Conservation (phyloP, 192 early-diverging fungal genomes). For the Phycomyces blakesleeanus region DNA sequence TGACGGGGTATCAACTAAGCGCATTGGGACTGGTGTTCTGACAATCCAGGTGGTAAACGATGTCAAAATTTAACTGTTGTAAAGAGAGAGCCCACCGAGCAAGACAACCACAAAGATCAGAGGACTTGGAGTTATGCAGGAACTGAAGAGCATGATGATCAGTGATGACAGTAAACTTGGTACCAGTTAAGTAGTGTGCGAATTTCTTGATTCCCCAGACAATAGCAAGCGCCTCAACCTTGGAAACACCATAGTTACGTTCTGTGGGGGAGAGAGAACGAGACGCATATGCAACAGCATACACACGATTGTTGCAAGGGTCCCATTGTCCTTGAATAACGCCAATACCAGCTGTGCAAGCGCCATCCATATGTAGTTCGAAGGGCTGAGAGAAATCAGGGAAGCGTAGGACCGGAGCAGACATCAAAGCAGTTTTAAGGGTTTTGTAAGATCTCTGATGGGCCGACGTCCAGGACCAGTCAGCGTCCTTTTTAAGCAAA, state of each 20-base stretch:
- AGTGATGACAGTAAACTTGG: constrained; percentile 1
- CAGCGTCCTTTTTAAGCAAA: constrained; percentile 11
- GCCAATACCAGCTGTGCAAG: constrained; percentile 9
- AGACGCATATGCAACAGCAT: not conserved
- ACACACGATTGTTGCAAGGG: not conserved
- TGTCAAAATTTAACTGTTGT: not conserved
- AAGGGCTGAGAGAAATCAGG: constrained; percentile 3
- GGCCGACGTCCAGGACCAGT: not conserved
- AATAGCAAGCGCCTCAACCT: not conserved
- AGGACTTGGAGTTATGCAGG: not conserved
- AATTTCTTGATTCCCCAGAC: constrained; percentile 1
- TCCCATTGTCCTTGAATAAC: not conserved
- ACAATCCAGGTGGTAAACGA: not conserved
- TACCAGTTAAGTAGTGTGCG: not conserved
- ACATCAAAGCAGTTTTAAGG: not conserved
- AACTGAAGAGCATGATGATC: not conserved
- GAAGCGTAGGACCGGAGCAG: constrained; percentile 6
- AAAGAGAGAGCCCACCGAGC: not conserved
- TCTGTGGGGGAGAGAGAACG: not conserved
- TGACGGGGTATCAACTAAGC: not conserved
- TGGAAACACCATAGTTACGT: constrained; percentile 2
- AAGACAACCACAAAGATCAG: not conserved
- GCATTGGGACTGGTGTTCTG: not conserved
- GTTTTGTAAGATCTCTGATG: not conserved
- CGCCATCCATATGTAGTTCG: constrained; percentile 7